A percentile compares a stretch with the other conserved stretches of the same genome.
These are phyloP conservation scores for Myotisia sp. DNA, from an alignment of 2,329 filamentous ascomycete genomes.

Conservation along the genomic window DNA sequence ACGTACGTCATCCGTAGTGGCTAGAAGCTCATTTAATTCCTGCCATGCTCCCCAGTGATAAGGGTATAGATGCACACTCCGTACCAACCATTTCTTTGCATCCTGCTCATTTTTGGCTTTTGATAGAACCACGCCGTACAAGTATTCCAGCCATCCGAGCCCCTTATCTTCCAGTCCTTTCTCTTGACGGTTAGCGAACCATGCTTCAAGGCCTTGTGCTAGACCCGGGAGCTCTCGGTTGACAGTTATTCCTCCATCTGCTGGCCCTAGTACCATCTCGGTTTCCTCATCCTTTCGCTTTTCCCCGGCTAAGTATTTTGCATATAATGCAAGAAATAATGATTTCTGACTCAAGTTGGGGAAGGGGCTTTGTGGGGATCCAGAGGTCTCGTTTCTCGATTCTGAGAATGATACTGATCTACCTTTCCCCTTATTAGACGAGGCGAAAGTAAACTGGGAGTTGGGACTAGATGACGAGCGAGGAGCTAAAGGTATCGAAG, in stretches of 20 bases:
- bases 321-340: constrained; percentile 80
- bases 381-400: constrained; percentile 21
- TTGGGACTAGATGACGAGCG: constrained; percentile 17
- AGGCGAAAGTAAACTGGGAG: constrained; percentile 12
- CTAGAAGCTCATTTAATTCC: constrained; percentile 70
- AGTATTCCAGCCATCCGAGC: constrained; percentile 79
- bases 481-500: constrained; percentile 50
- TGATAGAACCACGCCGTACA: constrained; percentile 75
- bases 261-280: constrained; percentile 90
- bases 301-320: constrained; percentile 83
- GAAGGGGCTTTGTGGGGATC: constrained; percentile 26
- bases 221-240: constrained; percentile 76
- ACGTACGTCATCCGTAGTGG: constrained; percentile 65
- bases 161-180: constrained; percentile 48
- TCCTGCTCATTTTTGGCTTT: constrained; percentile 81
- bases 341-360: constrained; percentile 69
- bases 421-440: constrained; percentile 44
- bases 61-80: constrained; percentile 74
- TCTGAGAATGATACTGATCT: constrained; percentile 35
- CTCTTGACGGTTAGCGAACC: constrained; percentile 56
- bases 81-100: constrained; percentile 74
- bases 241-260: constrained; percentile 67
- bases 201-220: constrained; percentile 60
- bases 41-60: constrained; percentile 98
- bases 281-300: constrained; percentile 93